These are phyloP conservation scores for Iris pallida DNA, from an alignment of 116 monocot species.

Conservation along the genomic window DNA sequence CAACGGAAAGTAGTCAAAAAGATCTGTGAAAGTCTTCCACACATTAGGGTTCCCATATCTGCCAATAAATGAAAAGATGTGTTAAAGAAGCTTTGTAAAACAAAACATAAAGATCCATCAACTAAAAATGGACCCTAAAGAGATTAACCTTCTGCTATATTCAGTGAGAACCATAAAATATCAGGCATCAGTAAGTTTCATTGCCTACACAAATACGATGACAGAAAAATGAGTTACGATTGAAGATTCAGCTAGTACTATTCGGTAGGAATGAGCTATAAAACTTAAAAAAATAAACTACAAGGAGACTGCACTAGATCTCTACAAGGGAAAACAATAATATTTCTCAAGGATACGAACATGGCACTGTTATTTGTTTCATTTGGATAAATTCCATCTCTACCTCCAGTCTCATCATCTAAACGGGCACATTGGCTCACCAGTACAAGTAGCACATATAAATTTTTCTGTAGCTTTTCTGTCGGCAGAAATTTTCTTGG, in stretches of 20 bases:
- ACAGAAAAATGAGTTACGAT: conserved; percentile 10
- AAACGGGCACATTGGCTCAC: too few species aligned
- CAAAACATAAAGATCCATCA: neutral
- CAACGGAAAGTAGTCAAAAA: conserved; percentile 91
- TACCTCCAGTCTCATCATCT: too few species aligned
- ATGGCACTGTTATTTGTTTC: too few species aligned
- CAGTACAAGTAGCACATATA: too few species aligned
- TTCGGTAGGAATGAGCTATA: neutral
- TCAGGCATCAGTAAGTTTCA: conserved; percentile 9
- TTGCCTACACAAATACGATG: conserved; percentile 9
- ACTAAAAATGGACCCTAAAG: conserved; percentile 9
- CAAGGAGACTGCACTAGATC: neutral
- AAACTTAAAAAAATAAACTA: neutral
- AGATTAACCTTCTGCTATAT: conserved; percentile 6
- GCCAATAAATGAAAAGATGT: conserved; percentile 9
- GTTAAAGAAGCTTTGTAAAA: neutral
- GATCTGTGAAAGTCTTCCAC: conserved; percentile 94
- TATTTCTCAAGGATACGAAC: too few species aligned
- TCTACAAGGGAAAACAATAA: too few species aligned
- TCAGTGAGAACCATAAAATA: conserved; percentile 9
- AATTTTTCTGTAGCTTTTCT: too few species aligned
- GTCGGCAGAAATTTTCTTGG: too few species aligned
- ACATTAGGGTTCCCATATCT: conserved; percentile 95
- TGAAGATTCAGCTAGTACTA: neutral
- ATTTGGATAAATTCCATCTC: too few species aligned